Percentiles rank a stretch among this genome's conserved stretches.
Evolutionary conservation across 331 rosid genomes (phyloP).

Genomic region (Stylosanthes scabra): DNA sequence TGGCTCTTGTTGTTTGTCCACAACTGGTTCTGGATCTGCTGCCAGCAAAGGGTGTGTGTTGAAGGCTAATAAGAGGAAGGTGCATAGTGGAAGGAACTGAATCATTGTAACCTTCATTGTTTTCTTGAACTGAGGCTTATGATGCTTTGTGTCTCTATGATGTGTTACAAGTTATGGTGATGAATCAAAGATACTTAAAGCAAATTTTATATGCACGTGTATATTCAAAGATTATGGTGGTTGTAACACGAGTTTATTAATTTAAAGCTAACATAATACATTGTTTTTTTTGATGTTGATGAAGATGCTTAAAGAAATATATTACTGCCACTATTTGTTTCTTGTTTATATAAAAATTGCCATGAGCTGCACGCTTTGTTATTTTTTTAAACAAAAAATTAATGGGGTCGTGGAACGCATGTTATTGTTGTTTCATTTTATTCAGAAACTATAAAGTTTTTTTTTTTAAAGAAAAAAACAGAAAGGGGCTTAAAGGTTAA

Average conservation of each 20-base stretch:
- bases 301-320: too few relatives aligned
- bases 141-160: not conserved
- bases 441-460: too few relatives aligned
- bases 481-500: too few relatives aligned
- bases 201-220: not conserved
- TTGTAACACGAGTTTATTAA: not conserved
- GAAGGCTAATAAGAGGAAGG: conserved; percentile 11
- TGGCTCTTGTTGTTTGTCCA: conserved; percentile 35
- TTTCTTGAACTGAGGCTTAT: not conserved
- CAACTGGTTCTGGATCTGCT: conserved; percentile 38
- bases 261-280: not conserved
- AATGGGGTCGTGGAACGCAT: conserved; percentile 13
- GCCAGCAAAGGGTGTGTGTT: conserved; percentile 13
- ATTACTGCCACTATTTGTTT: not conserved
- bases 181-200: not conserved
- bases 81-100: conserved; percentile 17
- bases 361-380: conserved; percentile 7
- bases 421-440: too few relatives aligned
- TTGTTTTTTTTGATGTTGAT: not conserved
- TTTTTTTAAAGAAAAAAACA: too few relatives aligned
- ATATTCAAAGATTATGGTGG: not conserved
- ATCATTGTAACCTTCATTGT: conserved; percentile 20
- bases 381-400: not conserved
- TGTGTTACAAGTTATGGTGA: not conserved
- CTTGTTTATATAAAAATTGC: conserved; percentile 9